Evolutionary conservation across 208 protist genomes (phyloP).

Genomic region (Porcisia hertigi): DNA sequence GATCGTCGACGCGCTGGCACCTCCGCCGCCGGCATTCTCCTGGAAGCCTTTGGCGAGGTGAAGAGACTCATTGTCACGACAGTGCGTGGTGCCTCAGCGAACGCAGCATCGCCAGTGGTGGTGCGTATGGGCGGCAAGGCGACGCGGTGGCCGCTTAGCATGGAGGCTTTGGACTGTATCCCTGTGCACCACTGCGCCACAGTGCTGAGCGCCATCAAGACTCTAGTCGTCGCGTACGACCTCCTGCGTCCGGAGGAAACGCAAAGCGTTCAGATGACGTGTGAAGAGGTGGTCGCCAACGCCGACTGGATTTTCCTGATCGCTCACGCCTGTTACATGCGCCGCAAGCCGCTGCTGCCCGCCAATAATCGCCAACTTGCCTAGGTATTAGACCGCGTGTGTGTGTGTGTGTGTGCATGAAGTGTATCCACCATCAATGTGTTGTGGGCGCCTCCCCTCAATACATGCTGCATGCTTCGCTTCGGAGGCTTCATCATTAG

Average conservation of each 20-base stretch:
- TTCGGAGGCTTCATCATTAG: too few relatives aligned
- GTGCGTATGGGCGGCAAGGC: slow-evolving; percentile 20
- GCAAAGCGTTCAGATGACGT: slow-evolving; percentile 44
- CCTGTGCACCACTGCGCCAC: slow-evolving; percentile 73
- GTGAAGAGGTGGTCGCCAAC: slow-evolving; percentile 81
- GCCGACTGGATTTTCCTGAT: slow-evolving; percentile 85
- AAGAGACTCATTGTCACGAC: slow-evolving; percentile 72
- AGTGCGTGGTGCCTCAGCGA: slow-evolving; percentile 29
- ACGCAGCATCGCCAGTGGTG: slow-evolving; percentile 9
- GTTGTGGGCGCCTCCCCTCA: neutral
- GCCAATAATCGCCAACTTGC: slow-evolving; percentile 59
- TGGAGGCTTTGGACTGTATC: slow-evolving; percentile 69
- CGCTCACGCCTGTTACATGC: slow-evolving; percentile 68
- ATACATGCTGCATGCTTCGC: neutral
- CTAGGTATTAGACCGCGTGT: neutral
- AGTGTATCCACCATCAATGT: neutral
- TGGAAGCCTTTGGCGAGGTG: slow-evolving; percentile 81
- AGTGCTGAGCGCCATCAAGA: slow-evolving; percentile 81
- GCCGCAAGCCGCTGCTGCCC: slow-evolving; percentile 63
- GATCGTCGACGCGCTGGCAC: slow-evolving; percentile 64
- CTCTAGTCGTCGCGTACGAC: slow-evolving; percentile 81
- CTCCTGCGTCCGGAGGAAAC: slow-evolving; percentile 59
- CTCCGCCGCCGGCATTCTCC: slow-evolving; percentile 64
- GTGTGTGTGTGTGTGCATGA: neutral
- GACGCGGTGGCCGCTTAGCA: slow-evolving; percentile 71